Percentiles rank a stretch among this genome's conserved stretches.
Conservation (phyloP, 257 asterid species). For the Mitragyna speciosa region DNA sequence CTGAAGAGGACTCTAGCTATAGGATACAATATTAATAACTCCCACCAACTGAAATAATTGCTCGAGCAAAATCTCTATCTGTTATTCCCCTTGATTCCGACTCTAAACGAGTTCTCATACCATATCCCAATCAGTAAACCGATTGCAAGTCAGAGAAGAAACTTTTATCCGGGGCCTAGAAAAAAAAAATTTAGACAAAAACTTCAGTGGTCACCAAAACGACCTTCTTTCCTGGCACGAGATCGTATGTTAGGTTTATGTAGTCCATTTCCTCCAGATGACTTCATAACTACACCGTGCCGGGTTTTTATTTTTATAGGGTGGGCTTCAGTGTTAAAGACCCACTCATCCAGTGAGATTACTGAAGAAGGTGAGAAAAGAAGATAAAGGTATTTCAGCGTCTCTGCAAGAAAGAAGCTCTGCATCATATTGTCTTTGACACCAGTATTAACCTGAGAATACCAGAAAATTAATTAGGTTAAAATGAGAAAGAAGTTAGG, state of each 20-base stretch:
- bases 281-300: constrained; percentile 30
- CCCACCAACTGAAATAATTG: neutral
- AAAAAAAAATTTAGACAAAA: neutral
- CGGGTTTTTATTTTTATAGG: constrained; percentile 79
- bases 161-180: neutral
- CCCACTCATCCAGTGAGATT: constrained; percentile 95
- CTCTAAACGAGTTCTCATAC: neutral
- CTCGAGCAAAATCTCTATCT: neutral
- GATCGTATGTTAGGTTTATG: constrained; percentile 41
- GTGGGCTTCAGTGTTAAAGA: constrained; percentile 98
- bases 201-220: constrained; percentile 53
- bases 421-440: constrained; percentile 99
- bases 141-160: neutral
- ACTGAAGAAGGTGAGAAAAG: constrained; percentile 94
- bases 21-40: too few relatives aligned
- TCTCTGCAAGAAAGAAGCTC: constrained; percentile 97
- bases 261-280: constrained; percentile 32
- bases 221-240: constrained; percentile 87
- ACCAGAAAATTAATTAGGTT: constrained; percentile 13
- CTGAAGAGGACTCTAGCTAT: too few relatives aligned
- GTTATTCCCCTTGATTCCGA: neutral
- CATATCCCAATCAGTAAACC: neutral
- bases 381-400: constrained; percentile 93
- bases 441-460: constrained; percentile 82
- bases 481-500: constrained; percentile 4